Percentiles rank a stretch among this genome's conserved stretches.
Conservation (phyloP, 2,329 filamentous ascomycete genomes). For the Thelonectria rubi region DNA sequence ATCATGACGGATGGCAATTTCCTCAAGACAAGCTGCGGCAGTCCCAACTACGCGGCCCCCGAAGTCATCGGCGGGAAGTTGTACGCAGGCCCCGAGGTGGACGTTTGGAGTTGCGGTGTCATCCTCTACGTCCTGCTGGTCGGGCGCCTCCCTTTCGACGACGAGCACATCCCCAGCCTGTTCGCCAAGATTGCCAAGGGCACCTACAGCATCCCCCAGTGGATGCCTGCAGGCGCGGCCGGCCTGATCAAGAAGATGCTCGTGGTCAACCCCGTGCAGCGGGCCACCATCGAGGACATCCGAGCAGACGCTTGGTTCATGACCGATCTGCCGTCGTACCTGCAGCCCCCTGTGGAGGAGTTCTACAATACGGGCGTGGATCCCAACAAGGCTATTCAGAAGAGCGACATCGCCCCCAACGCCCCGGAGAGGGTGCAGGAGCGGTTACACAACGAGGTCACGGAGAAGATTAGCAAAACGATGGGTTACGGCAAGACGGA, state of each 20-base stretch:
- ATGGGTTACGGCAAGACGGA: constrained; percentile 98
- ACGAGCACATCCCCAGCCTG: constrained; percentile 95
- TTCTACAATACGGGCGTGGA: constrained; percentile 95
- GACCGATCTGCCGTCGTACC: constrained; percentile 84
- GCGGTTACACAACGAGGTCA: constrained; percentile 90
- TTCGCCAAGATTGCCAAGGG: constrained; percentile 98
- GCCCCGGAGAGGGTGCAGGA: constrained; percentile 83
- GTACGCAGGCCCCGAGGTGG: constrained; percentile 96
- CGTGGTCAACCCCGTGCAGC: constrained; percentile 92
- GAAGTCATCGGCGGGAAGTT: constrained; percentile 98
- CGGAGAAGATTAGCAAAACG: constrained; percentile 94
- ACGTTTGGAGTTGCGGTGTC: constrained; percentile 97
- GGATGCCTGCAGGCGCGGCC: constrained; percentile 86
- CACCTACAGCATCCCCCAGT: constrained; percentile 90
- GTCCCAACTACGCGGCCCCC: constrained; percentile 96
- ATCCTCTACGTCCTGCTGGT: constrained; percentile 87
- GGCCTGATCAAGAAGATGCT: constrained; percentile 91
- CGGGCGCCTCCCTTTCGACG: constrained; percentile 91
- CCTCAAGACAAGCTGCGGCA: constrained; percentile 97
- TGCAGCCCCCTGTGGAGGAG: constrained; percentile 87
- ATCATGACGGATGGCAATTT: constrained; percentile 99
- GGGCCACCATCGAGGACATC: constrained; percentile 94
- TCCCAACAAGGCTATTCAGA: constrained; percentile 88
- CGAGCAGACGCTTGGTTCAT: constrained; percentile 94
- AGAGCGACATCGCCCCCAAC: constrained; percentile 80